Percentiles rank a stretch among this genome's conserved stretches.
These are phyloP conservation scores for Pochonia chlamydosporia DNA, from an alignment of 2,329 filamentous ascomycete species.

Conservation along the genomic window DNA sequence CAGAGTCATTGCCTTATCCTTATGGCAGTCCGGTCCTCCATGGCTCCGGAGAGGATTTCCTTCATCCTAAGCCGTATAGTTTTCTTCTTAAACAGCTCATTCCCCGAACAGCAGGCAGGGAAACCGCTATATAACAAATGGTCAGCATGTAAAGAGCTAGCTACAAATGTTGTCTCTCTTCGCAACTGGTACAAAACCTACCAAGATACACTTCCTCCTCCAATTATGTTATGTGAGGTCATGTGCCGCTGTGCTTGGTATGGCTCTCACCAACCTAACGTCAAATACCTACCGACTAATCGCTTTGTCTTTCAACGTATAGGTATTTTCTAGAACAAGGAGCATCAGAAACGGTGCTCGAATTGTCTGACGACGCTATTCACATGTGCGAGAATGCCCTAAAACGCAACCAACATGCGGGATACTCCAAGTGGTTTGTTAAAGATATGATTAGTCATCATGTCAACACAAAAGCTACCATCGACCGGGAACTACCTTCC, in stretches of 20 bases:
- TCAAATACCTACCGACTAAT: no score
- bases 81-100: not conserved
- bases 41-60: not conserved
- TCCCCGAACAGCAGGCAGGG: not conserved
- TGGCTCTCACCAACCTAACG: no score
- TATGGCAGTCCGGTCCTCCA: not conserved
- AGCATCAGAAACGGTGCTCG: not conserved
- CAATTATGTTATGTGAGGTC: not conserved
- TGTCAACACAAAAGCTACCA: conserved; percentile 1
- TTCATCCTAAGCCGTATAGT: not conserved
- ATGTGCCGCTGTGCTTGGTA: not conserved
- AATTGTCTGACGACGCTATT: not conserved
- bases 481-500: not conserved
- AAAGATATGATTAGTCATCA: conserved; percentile 1
- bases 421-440: conserved; percentile 1
- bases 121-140: not conserved
- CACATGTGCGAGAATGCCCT: not conserved
- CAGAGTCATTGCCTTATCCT: not conserved
- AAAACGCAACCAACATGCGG: not conserved
- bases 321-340: not conserved
- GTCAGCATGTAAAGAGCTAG: not conserved
- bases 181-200: not conserved
- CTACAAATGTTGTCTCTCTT: not conserved
- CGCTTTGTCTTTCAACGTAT: no score
- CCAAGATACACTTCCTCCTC: not conserved